Conservation (phyloP, 257 asterid species). For the Euphrasia confusa region DNA sequence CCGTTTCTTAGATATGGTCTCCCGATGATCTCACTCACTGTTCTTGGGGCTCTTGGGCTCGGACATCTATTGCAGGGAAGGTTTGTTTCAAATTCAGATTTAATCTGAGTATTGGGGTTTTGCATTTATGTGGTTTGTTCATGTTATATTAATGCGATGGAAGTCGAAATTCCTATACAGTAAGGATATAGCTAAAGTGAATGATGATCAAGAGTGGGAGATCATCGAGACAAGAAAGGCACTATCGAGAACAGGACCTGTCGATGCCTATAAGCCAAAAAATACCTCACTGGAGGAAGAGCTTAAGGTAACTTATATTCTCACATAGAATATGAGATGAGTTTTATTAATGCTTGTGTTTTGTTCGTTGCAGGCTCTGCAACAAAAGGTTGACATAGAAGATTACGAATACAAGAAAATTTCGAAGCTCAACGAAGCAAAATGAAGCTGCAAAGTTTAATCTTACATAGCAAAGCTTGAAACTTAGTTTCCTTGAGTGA, state of each 20-base stretch:
- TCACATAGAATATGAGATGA: conserved; percentile 1
- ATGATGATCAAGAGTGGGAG: conserved; percentile 93
- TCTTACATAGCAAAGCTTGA: too few species aligned
- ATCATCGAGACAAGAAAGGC: conserved; percentile 78
- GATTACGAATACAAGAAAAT: conserved; percentile 83
- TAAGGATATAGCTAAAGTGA: conserved; percentile 90
- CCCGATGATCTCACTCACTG: conserved; percentile 91
- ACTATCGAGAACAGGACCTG: conserved; percentile 77
- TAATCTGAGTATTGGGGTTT: neutral
- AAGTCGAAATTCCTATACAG: conserved; percentile 39
- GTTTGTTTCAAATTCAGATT: conserved; percentile 35
- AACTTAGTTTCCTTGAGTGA: too few species aligned
- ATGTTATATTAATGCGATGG: neutral
- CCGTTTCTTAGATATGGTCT: conserved; percentile 89
- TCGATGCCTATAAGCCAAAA: conserved; percentile 74
- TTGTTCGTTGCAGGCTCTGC: conserved; percentile 53
- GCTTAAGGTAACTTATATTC: conserved; percentile 51
- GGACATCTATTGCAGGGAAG: conserved; percentile 95
- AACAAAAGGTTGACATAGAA: conserved; percentile 71
- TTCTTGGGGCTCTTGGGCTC: conserved; percentile 85
- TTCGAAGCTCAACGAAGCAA: conserved; percentile 57
- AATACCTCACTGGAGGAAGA: conserved; percentile 78
- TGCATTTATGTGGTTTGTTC: neutral
- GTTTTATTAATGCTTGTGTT: neutral
- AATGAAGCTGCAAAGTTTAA: conserved; percentile 27